A percentile compares a stretch with the other conserved stretches of the same genome.
Conservation (phyloP, 1,139 yeast genomes). For the Spathaspora sp. region DNA sequence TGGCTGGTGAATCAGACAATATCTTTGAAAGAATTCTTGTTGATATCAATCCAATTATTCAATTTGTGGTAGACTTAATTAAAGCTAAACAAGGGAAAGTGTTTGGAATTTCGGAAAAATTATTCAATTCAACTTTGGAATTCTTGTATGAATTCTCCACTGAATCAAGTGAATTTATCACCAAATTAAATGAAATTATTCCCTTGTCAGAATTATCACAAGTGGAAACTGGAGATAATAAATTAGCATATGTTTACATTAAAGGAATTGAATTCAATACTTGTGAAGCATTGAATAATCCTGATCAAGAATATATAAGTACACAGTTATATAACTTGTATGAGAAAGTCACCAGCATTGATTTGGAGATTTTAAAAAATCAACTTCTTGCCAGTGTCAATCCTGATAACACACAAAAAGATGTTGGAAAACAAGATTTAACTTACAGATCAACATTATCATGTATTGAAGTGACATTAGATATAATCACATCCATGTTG, state of each 20-base stretch:
- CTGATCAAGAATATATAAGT: constrained; percentile 17
- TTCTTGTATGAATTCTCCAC: constrained; percentile 66
- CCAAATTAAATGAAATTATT: constrained; percentile 17
- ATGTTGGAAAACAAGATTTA: constrained; percentile 13
- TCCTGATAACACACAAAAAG: constrained; percentile 4
- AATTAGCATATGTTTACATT: constrained; percentile 49
- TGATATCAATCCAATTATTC: constrained; percentile 40
- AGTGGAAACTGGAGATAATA: constrained; percentile 24
- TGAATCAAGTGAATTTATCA: constrained; percentile 60
- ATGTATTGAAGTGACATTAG: constrained; percentile 68
- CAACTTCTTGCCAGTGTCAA: constrained; percentile 20
- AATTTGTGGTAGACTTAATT: constrained; percentile 43
- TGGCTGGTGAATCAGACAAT: constrained; percentile 65
- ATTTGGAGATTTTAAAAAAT: constrained; percentile 39
- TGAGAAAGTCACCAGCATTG: constrained; percentile 34
- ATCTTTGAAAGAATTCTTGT: constrained; percentile 52
- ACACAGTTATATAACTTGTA: constrained; percentile 25
- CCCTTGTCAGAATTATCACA: background rate
- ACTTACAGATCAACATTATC: constrained; percentile 56
- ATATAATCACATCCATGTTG: constrained; percentile 70
- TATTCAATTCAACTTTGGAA: constrained; percentile 57
- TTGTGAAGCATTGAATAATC: constrained; percentile 37
- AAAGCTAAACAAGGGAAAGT: constrained; percentile 23
- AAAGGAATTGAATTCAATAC: constrained; percentile 65
- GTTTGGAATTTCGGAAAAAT: constrained; percentile 34